These are phyloP conservation scores for Puccinellia tenuiflora DNA, from an alignment of 176 grass and related monocot species.

Conservation along the genomic window DNA sequence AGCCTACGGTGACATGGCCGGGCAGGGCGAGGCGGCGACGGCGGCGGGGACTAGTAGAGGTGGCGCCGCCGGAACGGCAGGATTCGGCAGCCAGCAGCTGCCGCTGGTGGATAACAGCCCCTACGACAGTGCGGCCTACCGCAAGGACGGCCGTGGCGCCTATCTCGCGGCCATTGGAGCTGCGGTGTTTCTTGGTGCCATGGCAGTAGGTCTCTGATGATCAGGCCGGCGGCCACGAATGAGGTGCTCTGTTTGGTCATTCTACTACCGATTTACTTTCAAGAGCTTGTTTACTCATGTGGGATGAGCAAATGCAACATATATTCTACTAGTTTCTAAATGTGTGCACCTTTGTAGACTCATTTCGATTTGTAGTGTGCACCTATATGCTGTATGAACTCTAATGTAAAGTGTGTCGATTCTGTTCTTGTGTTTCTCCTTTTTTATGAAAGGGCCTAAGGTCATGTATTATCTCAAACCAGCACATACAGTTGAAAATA, in stretches of 20 bases:
- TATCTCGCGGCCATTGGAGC: background rate
- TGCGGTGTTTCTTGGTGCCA: background rate
- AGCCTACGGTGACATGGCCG: background rate
- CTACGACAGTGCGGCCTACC: conserved; percentile 54
- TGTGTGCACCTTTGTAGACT: too few relatives aligned
- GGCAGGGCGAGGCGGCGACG: conserved; percentile 4
- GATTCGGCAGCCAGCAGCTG: conserved; percentile 50
- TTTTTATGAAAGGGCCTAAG: too few relatives aligned
- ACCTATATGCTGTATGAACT: too few relatives aligned
- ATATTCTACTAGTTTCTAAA: too few relatives aligned
- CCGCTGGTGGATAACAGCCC: conserved; percentile 80
- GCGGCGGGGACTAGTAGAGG: background rate
- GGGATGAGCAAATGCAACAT: too few relatives aligned
- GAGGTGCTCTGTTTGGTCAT: background rate
- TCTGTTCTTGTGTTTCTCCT: too few relatives aligned
- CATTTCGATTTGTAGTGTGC: too few relatives aligned
- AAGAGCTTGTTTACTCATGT: too few relatives aligned
- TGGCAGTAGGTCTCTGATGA: background rate
- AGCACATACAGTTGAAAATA: too few relatives aligned
- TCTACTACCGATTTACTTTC: too few relatives aligned
- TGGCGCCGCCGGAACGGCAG: conserved; percentile 5
- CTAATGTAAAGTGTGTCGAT: too few relatives aligned
- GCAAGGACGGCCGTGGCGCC: background rate
- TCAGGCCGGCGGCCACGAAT: background rate
- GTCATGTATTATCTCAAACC: too few relatives aligned